These are phyloP conservation scores for Aotearoamyces nothofagi DNA, from an alignment of 2,329 filamentous ascomycete genomes.

Conservation along the genomic window DNA sequence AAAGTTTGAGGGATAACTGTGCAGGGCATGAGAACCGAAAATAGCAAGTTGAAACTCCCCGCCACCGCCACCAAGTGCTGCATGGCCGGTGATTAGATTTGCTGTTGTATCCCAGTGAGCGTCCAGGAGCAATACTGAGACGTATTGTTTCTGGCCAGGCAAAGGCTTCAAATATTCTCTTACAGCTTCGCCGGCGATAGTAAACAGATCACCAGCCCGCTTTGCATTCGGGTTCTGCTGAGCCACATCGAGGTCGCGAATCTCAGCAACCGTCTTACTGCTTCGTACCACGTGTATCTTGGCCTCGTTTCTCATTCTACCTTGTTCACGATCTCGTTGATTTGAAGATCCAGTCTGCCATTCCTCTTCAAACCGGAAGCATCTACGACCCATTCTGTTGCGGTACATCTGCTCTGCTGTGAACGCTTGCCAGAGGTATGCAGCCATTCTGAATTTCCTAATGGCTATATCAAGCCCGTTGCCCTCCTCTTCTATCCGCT, in stretches of 20 bases:
- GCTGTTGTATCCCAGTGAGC: constrained; percentile 67
- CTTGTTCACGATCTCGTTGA: constrained; percentile 52
- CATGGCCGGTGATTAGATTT: constrained; percentile 64
- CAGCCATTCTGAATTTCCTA: constrained; percentile 85
- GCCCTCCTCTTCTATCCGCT: constrained; percentile 62
- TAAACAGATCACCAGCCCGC: constrained; percentile 59
- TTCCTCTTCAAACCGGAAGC: constrained; percentile 86
- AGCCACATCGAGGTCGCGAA: constrained; percentile 61
- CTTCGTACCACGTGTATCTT: constrained; percentile 75
- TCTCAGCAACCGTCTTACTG: constrained; percentile 71
- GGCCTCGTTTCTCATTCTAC: constrained; percentile 76
- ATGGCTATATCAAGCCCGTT: constrained; percentile 70
- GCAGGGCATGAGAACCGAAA: constrained; percentile 82
- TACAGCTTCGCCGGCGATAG: constrained; percentile 64
- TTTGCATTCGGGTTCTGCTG: constrained; percentile 61
- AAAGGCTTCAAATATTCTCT: constrained; percentile 59
- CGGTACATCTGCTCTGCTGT: constrained; percentile 94
- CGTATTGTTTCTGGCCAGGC: constrained; percentile 72
- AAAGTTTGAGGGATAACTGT: constrained; percentile 78
- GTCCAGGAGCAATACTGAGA: constrained; percentile 77
- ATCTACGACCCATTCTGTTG: constrained; percentile 71
- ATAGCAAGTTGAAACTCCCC: constrained; percentile 72
- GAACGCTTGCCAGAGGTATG: constrained; percentile 94
- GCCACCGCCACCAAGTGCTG: constrained; percentile 62
- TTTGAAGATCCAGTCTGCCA: constrained; percentile 79